phyloP scores from a whole-genome alignment of 2,329 filamentous ascomycete species.

The Paracorniculantispora psalliotae region DNA sequence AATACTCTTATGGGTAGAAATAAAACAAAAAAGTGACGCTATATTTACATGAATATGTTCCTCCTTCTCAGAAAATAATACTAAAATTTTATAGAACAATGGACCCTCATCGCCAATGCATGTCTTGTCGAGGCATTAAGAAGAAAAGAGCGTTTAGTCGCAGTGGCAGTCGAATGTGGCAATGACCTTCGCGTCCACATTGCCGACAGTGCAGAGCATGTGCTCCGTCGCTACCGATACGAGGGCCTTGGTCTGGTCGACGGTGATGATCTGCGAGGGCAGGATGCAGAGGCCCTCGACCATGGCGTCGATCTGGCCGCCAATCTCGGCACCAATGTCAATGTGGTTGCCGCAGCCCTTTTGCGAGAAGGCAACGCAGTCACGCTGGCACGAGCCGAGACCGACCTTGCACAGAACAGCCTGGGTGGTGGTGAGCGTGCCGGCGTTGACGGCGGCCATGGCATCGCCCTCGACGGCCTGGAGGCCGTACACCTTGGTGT shows the following conservation, averaged over 20 bases:
- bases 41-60: neutral
- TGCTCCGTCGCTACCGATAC: constrained; percentile 24
- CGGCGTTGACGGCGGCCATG: constrained; percentile 20
- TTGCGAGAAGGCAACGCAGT: constrained; percentile 35
- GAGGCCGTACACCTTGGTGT: constrained; percentile 31
- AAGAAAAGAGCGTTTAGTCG: constrained; percentile 17
- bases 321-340: constrained; percentile 23
- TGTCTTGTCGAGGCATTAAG: neutral
- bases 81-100: neutral
- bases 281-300: constrained; percentile 29
- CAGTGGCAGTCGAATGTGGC: constrained; percentile 30
- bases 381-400: constrained; percentile 28
- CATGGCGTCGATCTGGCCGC: constrained; percentile 23
- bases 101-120: constrained; percentile 1
- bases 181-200: constrained; percentile 25
- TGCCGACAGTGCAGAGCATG: constrained; percentile 31
- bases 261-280: constrained; percentile 25
- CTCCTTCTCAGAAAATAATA: neutral
- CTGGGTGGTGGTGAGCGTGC: constrained; percentile 22
- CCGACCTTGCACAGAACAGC: constrained; percentile 27
- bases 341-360: constrained; percentile 36
- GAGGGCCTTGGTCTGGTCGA: constrained; percentile 23
- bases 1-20: neutral
- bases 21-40: constrained; percentile 3
- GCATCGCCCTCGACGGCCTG: neutral